phyloP scores from a whole-genome alignment of 1,139 yeast species.

The Saccharomyces hybrid region DNA sequence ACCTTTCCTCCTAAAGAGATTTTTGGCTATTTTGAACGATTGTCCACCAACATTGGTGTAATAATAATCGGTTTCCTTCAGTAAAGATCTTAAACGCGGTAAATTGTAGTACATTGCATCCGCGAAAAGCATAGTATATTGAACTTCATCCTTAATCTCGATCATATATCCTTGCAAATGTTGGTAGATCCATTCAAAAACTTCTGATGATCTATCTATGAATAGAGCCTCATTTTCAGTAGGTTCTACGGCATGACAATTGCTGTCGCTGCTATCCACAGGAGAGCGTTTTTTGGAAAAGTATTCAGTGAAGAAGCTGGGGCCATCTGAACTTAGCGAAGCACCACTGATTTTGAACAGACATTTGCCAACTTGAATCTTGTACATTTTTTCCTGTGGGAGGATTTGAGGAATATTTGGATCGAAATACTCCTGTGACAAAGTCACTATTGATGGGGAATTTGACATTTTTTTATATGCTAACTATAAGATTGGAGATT shows the following conservation, averaged over 20 bases:
- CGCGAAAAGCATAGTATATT: slow-evolving; percentile 54
- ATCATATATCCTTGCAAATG: slow-evolving; percentile 78
- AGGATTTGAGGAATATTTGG: slow-evolving; percentile 47
- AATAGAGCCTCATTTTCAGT: slow-evolving; percentile 42
- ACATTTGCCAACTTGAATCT: slow-evolving; percentile 65
- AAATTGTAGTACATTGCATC: slow-evolving; percentile 72
- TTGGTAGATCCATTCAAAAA: slow-evolving; percentile 56
- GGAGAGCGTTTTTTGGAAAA: slow-evolving; percentile 25
- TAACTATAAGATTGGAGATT: background rate
- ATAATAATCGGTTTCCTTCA: slow-evolving; percentile 48
- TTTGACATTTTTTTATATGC: background rate
- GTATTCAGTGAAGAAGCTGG: slow-evolving; percentile 43
- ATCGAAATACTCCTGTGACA: slow-evolving; percentile 14
- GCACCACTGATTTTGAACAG: slow-evolving; percentile 64
- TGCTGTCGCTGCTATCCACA: background rate
- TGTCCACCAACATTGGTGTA: slow-evolving; percentile 56
- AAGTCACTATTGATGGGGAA: background rate
- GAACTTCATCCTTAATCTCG: slow-evolving; percentile 48
- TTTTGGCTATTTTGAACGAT: slow-evolving; percentile 53
- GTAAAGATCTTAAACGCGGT: slow-evolving; percentile 44
- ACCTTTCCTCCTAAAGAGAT: slow-evolving; percentile 49
- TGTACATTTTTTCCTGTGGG: slow-evolving; percentile 60
- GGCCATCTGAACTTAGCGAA: slow-evolving; percentile 71
- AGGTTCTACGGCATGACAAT: background rate
- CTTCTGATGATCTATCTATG: slow-evolving; percentile 68